Evolutionary conservation across 345 rosid genomes (phyloP), one percentile per base, ranked within the genome.

Genomic region (Rhodamnia argentea): DNA sequence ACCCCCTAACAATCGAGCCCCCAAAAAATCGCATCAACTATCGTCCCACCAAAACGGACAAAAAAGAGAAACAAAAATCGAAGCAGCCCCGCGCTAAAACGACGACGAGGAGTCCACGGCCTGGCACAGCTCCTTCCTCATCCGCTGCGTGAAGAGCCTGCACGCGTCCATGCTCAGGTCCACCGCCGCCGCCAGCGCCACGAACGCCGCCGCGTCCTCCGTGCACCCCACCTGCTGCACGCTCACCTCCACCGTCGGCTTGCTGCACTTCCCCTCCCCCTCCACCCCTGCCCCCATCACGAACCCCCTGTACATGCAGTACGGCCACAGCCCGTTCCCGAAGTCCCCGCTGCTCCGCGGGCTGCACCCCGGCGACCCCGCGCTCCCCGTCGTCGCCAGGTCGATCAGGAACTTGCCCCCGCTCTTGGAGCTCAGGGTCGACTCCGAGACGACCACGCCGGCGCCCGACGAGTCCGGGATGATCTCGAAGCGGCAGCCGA

Each of bases 81-180:
- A 47, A 74, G n/a, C 44, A 32, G 14, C 44, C 44, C n/a, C n/a
- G n/a, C n/a, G 5, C 84, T 56, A 47, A 76, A 85, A 40, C 84
- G 86, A 83, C 74, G 40, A 44, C 59, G 7, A 58, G 40, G 53
- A 40, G 54, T 52, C 47, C 47, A 9, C 47, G 47, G 91, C 88
- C 24, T 92, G 93, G 64, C 91, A 93, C 14, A 96, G 98, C 90
- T 95, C 99, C 86, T 94, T 94, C 87, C 99, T 92, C 85, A 96
- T 90, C 64, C 96, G 94, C 81, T 95, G 98, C 82, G 96, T 94
- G 90, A 96, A 96, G 23, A 94, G 92, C 91, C 91, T 89, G 90
- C 99, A 96, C 11, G 99, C 99, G 85, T 96, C 99, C 95, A 96
- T 93, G 86, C 98, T 96, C 85, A 96, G 55, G 92, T 96, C 98